A percentile compares a stretch with the other conserved stretches of the same genome.
Evolutionary conservation across 2,329 filamentous ascomycete genomes (phyloP).

Genomic region (Pezizomycotina sp.): DNA sequence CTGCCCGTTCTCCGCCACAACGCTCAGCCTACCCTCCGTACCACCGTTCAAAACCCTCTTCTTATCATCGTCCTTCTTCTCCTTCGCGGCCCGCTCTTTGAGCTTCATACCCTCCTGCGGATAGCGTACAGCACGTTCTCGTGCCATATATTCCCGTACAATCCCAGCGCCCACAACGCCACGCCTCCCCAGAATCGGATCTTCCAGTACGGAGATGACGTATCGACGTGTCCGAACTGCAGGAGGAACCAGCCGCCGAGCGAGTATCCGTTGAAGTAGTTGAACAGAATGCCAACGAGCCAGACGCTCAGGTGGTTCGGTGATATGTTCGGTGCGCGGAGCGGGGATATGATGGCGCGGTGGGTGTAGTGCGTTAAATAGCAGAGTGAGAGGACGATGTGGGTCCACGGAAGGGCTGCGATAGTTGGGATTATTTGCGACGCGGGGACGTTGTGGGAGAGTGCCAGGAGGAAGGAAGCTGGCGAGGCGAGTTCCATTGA

Average conservation of each 20-base stretch:
- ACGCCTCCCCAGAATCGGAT: slow-evolving; percentile 47
- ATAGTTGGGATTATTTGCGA: slow-evolving; percentile 2
- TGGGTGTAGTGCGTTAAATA: slow-evolving; percentile 86
- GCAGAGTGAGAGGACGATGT: slow-evolving; percentile 58
- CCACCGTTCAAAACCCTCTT: slow-evolving; percentile 39
- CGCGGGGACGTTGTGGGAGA: slow-evolving; percentile 19
- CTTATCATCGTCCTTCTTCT: slow-evolving; percentile 15
- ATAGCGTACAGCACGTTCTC: slow-evolving; percentile 84
- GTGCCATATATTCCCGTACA: slow-evolving; percentile 69
- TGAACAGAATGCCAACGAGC: slow-evolving; percentile 50
- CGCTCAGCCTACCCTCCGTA: slow-evolving; percentile 35
- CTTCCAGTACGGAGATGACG: slow-evolving; percentile 29
- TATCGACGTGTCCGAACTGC: slow-evolving; percentile 1
- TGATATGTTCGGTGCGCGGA: slow-evolving; percentile 79
- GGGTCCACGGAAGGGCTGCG: slow-evolving; percentile 25
- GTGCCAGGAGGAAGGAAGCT: slow-evolving; percentile 20
- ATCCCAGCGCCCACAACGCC: slow-evolving; percentile 56
- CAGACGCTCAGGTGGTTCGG: slow-evolving; percentile 62
- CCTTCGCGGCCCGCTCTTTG: slow-evolving; percentile 34
- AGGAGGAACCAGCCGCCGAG: slow-evolving; percentile 55
- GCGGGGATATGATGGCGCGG: slow-evolving; percentile 66
- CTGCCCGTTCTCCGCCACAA: slow-evolving; percentile 19
- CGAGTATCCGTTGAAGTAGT: slow-evolving; percentile 61
- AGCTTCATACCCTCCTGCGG: slow-evolving; percentile 48
- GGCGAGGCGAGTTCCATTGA: slow-evolving; percentile 53